A percentile compares a stretch with the other conserved stretches of the same genome.
These are phyloP conservation scores for Scheffersomyces lignosus DNA, from an alignment of 805 yeast genomes.

Conservation along the genomic window DNA sequence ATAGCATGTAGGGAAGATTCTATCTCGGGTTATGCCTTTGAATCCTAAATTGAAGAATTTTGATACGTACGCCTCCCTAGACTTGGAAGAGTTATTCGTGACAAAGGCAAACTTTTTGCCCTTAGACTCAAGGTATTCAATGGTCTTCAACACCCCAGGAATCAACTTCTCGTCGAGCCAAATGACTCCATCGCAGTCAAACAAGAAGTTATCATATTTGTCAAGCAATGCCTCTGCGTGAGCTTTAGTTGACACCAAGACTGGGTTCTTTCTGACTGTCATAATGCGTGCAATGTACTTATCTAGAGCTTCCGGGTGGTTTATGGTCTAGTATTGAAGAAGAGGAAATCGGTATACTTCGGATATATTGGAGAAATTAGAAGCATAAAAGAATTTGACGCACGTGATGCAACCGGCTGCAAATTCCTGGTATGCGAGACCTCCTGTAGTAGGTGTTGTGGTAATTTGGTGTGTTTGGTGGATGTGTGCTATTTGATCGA, in stretches of 20 bases:
- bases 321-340: too few relatives aligned
- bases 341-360: too few relatives aligned
- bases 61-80: conserved; percentile 30
- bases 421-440: too few relatives aligned
- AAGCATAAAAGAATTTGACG: too few relatives aligned
- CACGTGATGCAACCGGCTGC: too few relatives aligned
- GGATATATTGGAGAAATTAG: too few relatives aligned
- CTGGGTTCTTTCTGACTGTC: background rate
- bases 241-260: conserved; percentile 8
- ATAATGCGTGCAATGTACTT: background rate
- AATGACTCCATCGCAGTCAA: conserved; percentile 45
- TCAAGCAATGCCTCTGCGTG: conserved; percentile 22
- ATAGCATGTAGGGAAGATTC: conserved; percentile 38
- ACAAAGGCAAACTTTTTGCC: conserved; percentile 34
- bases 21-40: conserved; percentile 23
- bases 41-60: conserved; percentile 35
- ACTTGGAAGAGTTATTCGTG: conserved; percentile 39
- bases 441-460: too few relatives aligned
- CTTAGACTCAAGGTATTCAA: conserved; percentile 19
- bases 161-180: conserved; percentile 38
- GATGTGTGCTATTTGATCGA: too few relatives aligned
- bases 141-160: conserved; percentile 30
- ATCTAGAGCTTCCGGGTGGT: too few relatives aligned
- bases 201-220: conserved; percentile 37
- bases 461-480: too few relatives aligned